phyloP scores from a whole-genome alignment of 164 flowering plant genomes.

The Umbellularia californica region DNA sequence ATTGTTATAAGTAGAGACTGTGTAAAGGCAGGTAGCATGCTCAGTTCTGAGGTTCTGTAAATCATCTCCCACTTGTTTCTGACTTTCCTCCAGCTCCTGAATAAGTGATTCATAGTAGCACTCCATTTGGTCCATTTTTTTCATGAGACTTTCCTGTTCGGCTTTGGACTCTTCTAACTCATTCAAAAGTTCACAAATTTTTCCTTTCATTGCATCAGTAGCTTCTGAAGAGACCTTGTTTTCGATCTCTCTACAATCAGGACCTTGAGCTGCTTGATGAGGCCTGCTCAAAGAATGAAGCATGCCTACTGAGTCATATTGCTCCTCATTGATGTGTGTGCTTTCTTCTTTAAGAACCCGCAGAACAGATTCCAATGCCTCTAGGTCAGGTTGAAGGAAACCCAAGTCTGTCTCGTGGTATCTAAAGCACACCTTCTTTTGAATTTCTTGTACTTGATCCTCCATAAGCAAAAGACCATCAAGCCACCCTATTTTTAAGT shows the following conservation, averaged over 20 bases:
- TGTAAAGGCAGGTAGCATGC: conserved; percentile 69
- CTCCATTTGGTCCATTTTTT: conserved; percentile 93
- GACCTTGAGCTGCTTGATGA: conserved; percentile 10
- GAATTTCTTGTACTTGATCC: conserved; percentile 52
- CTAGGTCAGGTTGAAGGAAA: conserved; percentile 47
- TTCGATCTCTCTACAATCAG: not conserved
- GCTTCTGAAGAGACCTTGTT: conserved; percentile 22
- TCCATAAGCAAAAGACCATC: conserved; percentile 53
- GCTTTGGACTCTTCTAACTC: conserved; percentile 81
- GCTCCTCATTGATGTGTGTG: conserved; percentile 23
- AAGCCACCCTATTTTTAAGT: conserved; percentile 33
- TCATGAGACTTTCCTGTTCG: conserved; percentile 54
- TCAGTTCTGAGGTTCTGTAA: conserved; percentile 76
- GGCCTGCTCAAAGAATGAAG: conserved; percentile 33
- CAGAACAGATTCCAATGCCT: conserved; percentile 40
- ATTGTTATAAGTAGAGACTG: conserved; percentile 52
- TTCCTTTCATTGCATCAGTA: conserved; percentile 39
- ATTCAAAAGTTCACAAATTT: conserved; percentile 53
- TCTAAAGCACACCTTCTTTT: conserved; percentile 40
- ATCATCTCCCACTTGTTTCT: conserved; percentile 78
- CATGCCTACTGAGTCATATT: conserved; percentile 41
- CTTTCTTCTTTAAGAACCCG: conserved; percentile 42
- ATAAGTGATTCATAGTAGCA: conserved; percentile 89
- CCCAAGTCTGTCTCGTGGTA: conserved; percentile 38
- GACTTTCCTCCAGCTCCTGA: conserved; percentile 95